Base-by-base conservation (phyloP, 2,329 filamentous ascomycete genomes). In the Cytospora mali region DNA sequence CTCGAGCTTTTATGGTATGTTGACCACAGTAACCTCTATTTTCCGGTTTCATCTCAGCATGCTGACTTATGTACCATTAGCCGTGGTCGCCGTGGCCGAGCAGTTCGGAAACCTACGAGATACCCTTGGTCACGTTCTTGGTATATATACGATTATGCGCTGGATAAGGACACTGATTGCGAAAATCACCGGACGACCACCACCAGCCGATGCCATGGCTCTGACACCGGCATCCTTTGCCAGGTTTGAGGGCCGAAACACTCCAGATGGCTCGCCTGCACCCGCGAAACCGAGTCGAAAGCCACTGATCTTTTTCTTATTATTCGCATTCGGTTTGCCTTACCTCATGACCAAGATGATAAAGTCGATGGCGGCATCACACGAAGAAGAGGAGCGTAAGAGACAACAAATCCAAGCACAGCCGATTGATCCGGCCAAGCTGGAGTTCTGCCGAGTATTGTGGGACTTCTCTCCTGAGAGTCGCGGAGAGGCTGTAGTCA, bases 331-430 rank as follows among this genome's bases (percentile, higher is more conserved):
- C 71, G 96, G 95, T 58, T 84, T 99, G 16, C 95, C 95, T 6
- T 99, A 97, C 75, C 83, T 99, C 55, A 97, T 99, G 93, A 89
- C 91, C 77, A 99, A 97, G 79, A 86, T 97, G 69, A 98, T 99
- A 74, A 88, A 88, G 72, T 84, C 91, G 1, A 83, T 99, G 46
- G 92, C 93, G 18, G 86, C 89, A 39, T 89, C 88, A 6, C 91
- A 95, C 71, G 92, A 97, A 76, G 91, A 94, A 71, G 91, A 96
- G 71, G 87, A 92, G 75, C 84, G 84, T 62, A 81, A 80, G 57
- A 82, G 85, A 50, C 79, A 85, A 29, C 57, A 53, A 23, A 79
- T 83, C 4, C 78, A 77, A 66, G 78, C 77, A 52, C 78, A 84
- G 60, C 80, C 86, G 3, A 79, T 97, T 62, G 95, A 98, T 73